phyloP scores from a whole-genome alignment of 257 asterid species.

The Verbena officinalis region DNA sequence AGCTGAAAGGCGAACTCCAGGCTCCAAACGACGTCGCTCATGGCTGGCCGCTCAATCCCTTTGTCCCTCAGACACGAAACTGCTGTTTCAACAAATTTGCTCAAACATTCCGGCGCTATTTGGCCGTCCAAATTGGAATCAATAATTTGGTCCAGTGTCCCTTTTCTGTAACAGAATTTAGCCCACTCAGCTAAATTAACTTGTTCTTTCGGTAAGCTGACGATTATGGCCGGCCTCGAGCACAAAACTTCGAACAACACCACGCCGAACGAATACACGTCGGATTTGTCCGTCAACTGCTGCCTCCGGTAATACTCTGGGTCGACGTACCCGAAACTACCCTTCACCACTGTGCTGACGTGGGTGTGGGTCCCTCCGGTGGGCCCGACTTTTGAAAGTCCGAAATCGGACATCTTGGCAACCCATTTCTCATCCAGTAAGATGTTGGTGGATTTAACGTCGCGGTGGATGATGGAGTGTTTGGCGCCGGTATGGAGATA shows the following conservation, averaged over 20 bases:
- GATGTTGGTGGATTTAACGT: slow-evolving; percentile 71
- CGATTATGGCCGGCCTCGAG: slow-evolving; percentile 46
- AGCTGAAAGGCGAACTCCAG: slow-evolving; percentile 64
- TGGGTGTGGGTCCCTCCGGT: slow-evolving; percentile 38
- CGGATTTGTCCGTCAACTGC: slow-evolving; percentile 66
- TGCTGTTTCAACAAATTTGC: slow-evolving; percentile 49
- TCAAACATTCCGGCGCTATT: slow-evolving; percentile 53
- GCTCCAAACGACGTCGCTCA: slow-evolving; percentile 65
- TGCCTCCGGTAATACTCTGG: slow-evolving; percentile 65
- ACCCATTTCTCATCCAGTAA: slow-evolving; percentile 61
- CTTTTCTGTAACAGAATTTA: slow-evolving; percentile 35
- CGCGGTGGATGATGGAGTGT: slow-evolving; percentile 61
- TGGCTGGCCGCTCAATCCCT: slow-evolving; percentile 57
- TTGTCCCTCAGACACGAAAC: slow-evolving; percentile 45
- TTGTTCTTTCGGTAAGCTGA: slow-evolving; percentile 35
- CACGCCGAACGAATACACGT: slow-evolving; percentile 74
- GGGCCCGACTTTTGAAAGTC: slow-evolving; percentile 71
- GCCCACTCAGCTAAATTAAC: slow-evolving; percentile 66
- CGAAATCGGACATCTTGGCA: slow-evolving; percentile 75
- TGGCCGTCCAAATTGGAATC: slow-evolving; percentile 50
- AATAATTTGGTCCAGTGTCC: slow-evolving; percentile 44
- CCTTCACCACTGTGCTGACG: slow-evolving; percentile 74
- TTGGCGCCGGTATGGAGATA: slow-evolving; percentile 65
- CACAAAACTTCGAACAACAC: slow-evolving; percentile 63
- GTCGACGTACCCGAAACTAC: slow-evolving; percentile 69